Conservation (phyloP, 129 eudicot species). For the Artemisia tridentata region DNA sequence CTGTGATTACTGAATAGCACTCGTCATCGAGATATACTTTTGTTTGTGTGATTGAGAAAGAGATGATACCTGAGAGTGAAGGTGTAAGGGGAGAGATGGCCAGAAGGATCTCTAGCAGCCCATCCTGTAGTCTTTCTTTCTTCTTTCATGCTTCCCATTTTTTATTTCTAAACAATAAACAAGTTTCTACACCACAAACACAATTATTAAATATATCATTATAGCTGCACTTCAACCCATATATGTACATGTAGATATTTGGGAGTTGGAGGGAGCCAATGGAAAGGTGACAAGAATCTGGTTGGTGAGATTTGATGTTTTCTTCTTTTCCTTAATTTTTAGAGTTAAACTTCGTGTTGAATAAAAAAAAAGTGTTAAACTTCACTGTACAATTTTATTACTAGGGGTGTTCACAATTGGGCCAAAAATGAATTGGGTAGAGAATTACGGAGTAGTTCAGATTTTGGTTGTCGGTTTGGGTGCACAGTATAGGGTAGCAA, state of each 20-base stretch:
- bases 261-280: background rate
- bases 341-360: background rate
- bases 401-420: background rate
- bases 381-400: background rate
- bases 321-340: background rate
- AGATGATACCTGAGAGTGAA: constrained; percentile 63
- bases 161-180: background rate
- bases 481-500: no score
- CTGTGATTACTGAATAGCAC: no score
- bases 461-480: no score
- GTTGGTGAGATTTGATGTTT: constrained; percentile 1
- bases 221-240: background rate
- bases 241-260: background rate
- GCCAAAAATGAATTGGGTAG: no score
- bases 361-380: no score
- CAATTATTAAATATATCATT: background rate
- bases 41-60: background rate
- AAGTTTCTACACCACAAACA: background rate
- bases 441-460: no score
- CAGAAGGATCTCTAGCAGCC: constrained; percentile 91
- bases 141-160: constrained; percentile 24
- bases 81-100: constrained; percentile 72
- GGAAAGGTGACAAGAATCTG: background rate
- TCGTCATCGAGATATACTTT: background rate
- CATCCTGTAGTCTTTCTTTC: constrained; percentile 66